Conservation (phyloP, 495 filamentous ascomycete species). For the Bacidia gigantensis region DNA sequence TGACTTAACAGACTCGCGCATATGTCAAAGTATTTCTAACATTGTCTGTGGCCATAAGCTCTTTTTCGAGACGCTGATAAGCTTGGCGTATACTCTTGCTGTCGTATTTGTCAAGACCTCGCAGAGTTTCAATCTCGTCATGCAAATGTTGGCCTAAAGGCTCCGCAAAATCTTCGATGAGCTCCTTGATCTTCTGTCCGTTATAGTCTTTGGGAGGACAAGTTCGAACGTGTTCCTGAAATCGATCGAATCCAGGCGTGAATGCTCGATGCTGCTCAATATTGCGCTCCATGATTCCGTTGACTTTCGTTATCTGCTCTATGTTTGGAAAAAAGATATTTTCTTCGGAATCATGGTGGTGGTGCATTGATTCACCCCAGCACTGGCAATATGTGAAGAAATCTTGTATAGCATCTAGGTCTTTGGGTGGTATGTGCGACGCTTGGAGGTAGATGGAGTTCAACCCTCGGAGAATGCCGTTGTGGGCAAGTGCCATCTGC, state of each 20-base stretch:
- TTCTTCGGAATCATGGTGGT: constrained; percentile 35
- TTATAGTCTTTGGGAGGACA: constrained; percentile 23
- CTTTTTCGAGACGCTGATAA: too few species aligned
- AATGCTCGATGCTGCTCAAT: constrained; percentile 30
- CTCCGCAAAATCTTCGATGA: constrained; percentile 31
- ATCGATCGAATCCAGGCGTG: constrained; percentile 21
- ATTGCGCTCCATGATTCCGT: constrained; percentile 32
- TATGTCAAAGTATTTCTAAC: constrained; percentile 13
- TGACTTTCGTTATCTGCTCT: constrained; percentile 24
- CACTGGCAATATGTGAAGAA: constrained; percentile 12
- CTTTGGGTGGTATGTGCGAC: constrained; percentile 20
- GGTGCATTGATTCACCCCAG: constrained; percentile 19
- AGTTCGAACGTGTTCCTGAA: constrained; percentile 23
- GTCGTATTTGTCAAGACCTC: constrained; percentile 19
- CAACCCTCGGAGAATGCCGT: constrained; percentile 43
- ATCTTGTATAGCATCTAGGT: constrained; percentile 22
- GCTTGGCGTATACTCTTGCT: constrained; percentile 17
- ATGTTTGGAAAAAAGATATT: constrained; percentile 29
- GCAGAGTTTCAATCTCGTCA: constrained; percentile 25
- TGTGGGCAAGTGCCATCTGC: constrained; percentile 47
- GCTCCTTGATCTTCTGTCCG: constrained; percentile 21
- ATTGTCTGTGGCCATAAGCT: too few species aligned
- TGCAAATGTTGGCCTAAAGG: constrained; percentile 26
- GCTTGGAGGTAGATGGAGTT: constrained; percentile 46
- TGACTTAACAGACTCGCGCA: constrained; percentile 1